Base-by-base conservation (phyloP, 2,329 filamentous ascomycete species). In the Clonostachys solani region DNA sequence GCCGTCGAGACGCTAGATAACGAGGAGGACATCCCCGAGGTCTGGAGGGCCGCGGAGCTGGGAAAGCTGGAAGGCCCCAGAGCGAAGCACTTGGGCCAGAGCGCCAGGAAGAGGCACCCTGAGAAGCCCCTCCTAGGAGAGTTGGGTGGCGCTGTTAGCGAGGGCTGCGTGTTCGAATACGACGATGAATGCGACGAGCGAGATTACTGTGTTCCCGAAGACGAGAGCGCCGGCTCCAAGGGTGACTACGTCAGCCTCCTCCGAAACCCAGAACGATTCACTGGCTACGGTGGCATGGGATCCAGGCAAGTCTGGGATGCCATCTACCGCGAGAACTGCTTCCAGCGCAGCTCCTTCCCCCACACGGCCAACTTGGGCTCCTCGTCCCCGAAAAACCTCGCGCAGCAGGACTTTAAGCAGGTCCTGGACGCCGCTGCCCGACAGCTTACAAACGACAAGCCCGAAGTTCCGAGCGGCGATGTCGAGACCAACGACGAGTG, bases 241-340 rank as follows among this genome's bases (percentile, higher is more conserved):
- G 94, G 94, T 38, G 94, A 97, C 74, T 99, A 99, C 63, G 94
- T 99, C 58, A 95, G 89, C 67, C 75, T 99, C 55, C 76, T 95
- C 44, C 87, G 90, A 63, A 99, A 99, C 61, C 92, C 92, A 1
- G 92, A 99, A 64, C 81, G 92, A 49, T 99, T 96, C 67, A 99
- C 94, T 0, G 94, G 94, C 43, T 99, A 97, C 62, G 80, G 86
- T 8, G 94, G 94, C 46, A 80, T 86, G 49, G 87, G 92, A 16
- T 83, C 92, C 38, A 83, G 86, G 60, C 90, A 95, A 70, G 89
- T 99, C 15, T 99, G 94, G 94, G 87, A 96, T 62, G 88, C 94
- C 48, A 91, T 99, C 50, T 99, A 99, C 69, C 81, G 90, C 45
- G 94, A 99, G 67, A 99, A 99, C 66, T 99, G 94, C 71, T 99